phyloP scores from a whole-genome alignment of 345 rosid species.

The Lepidium sativum region DNA sequence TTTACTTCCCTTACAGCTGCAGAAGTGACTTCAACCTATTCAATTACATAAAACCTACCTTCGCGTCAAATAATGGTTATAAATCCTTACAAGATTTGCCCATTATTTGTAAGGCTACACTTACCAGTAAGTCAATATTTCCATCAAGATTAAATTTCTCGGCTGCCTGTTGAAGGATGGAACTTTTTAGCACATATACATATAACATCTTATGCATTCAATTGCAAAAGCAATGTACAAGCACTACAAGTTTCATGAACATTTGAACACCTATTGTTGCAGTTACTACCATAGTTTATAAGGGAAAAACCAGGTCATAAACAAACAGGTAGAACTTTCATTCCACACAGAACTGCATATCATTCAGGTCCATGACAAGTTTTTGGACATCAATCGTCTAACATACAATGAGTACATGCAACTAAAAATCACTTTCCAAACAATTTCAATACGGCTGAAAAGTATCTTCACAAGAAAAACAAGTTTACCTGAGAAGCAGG shows the following conservation, averaged over 20 bases:
- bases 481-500: constrained; percentile 55
- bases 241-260: background rate
- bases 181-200: constrained; percentile 16
- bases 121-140: constrained; percentile 75
- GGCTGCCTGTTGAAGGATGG: constrained; percentile 42
- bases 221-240: background rate
- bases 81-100: background rate
- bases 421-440: background rate
- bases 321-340: background rate
- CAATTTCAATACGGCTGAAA: background rate
- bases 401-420: background rate
- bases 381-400: background rate
- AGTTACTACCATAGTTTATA: background rate
- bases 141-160: constrained; percentile 78
- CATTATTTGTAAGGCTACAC: constrained; percentile 1
- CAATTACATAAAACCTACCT: constrained; percentile 16
- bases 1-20: constrained; percentile 37
- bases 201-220: constrained; percentile 13
- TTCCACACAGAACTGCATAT: background rate
- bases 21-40: constrained; percentile 59
- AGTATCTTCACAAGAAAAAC: background rate
- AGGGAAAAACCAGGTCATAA: background rate
- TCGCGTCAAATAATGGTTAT: background rate
- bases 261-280: background rate
- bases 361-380: background rate